Percentiles rank a stretch among this genome's conserved stretches.
phyloP scores from a whole-genome alignment of 2,329 filamentous ascomycete genomes.

The Exserohilum rostratum region DNA sequence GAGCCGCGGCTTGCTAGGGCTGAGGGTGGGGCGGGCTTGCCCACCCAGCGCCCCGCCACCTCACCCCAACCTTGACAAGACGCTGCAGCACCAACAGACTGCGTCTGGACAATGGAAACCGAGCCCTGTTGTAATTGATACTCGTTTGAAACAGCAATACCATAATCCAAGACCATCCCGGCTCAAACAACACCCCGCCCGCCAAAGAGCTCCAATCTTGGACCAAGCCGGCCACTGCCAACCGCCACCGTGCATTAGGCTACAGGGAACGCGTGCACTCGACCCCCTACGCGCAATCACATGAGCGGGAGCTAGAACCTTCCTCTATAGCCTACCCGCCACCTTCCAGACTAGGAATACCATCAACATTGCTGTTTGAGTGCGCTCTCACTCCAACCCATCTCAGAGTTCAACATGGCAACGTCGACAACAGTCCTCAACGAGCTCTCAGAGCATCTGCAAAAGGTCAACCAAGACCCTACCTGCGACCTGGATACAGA shows the following conservation, averaged over 20 bases:
- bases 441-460: slow-evolving; percentile 53
- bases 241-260: slow-evolving; percentile 9
- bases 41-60: slow-evolving; percentile 13
- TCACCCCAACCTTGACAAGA: not conserved
- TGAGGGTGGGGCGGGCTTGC: slow-evolving; percentile 29
- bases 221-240: not conserved
- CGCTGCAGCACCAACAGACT: not conserved
- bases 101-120: not conserved
- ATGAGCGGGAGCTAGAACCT: slow-evolving; percentile 36
- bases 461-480: slow-evolving; percentile 53
- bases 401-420: slow-evolving; percentile 23
- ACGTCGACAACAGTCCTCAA: slow-evolving; percentile 26
- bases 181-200: not conserved
- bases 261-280: slow-evolving; percentile 19
- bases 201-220: not conserved
- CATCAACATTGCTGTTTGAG: not conserved
- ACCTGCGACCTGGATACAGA: slow-evolving; percentile 54
- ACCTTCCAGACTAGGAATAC: slow-evolving; percentile 10
- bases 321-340: slow-evolving; percentile 22
- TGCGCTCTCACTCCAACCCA: not conserved
- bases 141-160: no score
- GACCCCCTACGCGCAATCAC: slow-evolving; percentile 35
- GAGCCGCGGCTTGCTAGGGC: slow-evolving; percentile 16
- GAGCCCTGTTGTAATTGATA: not conserved
- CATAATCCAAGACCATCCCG: no score